Evolutionary conservation across 495 filamentous ascomycete genomes (phyloP).

Genomic region (Achaetomiella virescens): DNA sequence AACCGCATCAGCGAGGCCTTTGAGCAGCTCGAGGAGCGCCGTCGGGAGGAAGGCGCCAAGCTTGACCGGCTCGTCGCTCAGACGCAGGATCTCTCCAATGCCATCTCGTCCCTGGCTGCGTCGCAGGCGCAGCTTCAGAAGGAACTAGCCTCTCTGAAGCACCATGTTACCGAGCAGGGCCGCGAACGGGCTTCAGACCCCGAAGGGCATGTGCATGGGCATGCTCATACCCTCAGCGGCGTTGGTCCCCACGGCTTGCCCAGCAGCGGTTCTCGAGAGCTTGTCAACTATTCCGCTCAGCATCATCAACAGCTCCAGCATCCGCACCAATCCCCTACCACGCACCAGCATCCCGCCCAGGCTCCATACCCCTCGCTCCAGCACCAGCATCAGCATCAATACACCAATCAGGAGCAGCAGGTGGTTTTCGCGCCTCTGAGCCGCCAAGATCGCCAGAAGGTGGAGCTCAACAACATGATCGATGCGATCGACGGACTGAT

Average conservation of each 20-base stretch:
- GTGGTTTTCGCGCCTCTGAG: slow-evolving; percentile 31
- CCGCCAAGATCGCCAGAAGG: slow-evolving; percentile 39
- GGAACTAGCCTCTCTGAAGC: slow-evolving; percentile 22
- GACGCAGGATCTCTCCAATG: slow-evolving; percentile 64
- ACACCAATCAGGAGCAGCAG: slow-evolving; percentile 27
- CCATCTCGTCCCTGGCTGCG: slow-evolving; percentile 62
- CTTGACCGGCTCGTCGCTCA: slow-evolving; percentile 75
- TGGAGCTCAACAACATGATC: slow-evolving; percentile 60
- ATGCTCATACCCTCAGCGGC: slow-evolving; percentile 18
- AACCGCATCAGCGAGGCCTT: slow-evolving; percentile 30
- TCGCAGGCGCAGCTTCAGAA: slow-evolving; percentile 44
- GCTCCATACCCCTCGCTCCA: background rate
- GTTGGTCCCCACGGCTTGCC: slow-evolving; percentile 19
- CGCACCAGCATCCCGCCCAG: slow-evolving; percentile 1
- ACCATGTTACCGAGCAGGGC: slow-evolving; percentile 21
- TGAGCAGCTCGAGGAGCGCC: slow-evolving; percentile 59
- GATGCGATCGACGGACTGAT: slow-evolving; percentile 60
- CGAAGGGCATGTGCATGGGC: slow-evolving; percentile 10
- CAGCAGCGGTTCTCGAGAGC: slow-evolving; percentile 13
- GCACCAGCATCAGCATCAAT: slow-evolving; percentile 18
- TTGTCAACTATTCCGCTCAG: slow-evolving; percentile 21
- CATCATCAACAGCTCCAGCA: slow-evolving; percentile 21
- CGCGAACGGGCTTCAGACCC: slow-evolving; percentile 11
- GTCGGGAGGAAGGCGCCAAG: slow-evolving; percentile 63
- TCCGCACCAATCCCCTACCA: slow-evolving; percentile 23